Evolutionary conservation across 306 rosid species (phyloP).

Genomic region (Lupinus albus): DNA sequence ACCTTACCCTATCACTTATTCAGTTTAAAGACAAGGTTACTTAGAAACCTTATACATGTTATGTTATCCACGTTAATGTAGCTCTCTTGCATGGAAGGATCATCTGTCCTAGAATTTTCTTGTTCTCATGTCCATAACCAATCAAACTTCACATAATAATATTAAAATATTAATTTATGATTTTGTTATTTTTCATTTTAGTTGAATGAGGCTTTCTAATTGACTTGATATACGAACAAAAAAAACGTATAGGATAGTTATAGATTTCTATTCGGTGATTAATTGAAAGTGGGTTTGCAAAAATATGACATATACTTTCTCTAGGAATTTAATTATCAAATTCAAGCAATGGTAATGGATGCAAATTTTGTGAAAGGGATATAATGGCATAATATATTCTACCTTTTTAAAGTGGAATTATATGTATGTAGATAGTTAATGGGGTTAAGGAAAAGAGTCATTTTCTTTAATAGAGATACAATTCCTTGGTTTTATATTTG

Average conservation of each 20-base stretch:
- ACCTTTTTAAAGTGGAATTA: constrained; percentile 44
- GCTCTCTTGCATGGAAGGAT: constrained; percentile 41
- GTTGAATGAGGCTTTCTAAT: no score
- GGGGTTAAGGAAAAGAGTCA: no score
- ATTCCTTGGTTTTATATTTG: no score
- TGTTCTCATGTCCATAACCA: no score
- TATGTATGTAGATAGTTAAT: background rate
- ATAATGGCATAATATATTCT: constrained; percentile 37
- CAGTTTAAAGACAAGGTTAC: background rate
- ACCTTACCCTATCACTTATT: background rate
- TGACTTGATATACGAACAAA: no score
- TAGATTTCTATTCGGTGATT: background rate
- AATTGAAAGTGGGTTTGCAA: constrained; percentile 35
- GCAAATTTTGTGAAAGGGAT: constrained; percentile 37
- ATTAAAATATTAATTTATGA: no score
- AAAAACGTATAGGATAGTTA: no score
- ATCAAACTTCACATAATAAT: no score
- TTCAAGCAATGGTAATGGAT: constrained; percentile 32
- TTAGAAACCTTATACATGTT: background rate
- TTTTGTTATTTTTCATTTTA: no score
- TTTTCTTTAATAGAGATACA: no score
- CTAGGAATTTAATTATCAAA: constrained; percentile 39
- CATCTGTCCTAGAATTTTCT: no score
- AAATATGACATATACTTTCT: constrained; percentile 20
- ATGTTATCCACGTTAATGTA: constrained; percentile 6